Evolutionary conservation across 768 basidiomycete genomes (phyloP).

Genomic region (Rhodotorula toruloides): DNA sequence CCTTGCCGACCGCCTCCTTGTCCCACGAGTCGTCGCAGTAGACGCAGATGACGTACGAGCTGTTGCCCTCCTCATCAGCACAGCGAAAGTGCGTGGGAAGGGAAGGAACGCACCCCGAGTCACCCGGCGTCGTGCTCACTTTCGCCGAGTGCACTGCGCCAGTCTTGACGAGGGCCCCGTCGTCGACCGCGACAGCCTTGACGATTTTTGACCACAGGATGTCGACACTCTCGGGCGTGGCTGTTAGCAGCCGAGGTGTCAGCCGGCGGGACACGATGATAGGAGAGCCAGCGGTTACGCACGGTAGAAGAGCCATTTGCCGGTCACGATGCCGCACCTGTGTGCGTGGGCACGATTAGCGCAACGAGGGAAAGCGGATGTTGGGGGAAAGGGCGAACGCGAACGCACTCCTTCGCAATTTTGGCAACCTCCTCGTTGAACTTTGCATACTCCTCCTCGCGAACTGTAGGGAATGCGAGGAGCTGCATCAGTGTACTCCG

Average conservation of each 20-base stretch:
- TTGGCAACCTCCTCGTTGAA: constrained; percentile 21
- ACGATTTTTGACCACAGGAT: constrained; percentile 30
- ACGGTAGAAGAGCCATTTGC: constrained; percentile 38
- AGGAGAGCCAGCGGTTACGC: background rate
- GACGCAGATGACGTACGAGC: constrained; percentile 31
- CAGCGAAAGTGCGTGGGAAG: too few relatives aligned
- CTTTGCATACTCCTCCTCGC: constrained; percentile 5
- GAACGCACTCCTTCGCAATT: constrained; percentile 25
- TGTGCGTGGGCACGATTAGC: too few relatives aligned
- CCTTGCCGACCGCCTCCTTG: constrained; percentile 18
- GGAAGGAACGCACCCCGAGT: background rate
- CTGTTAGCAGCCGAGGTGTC: too few relatives aligned
- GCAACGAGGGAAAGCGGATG: too few relatives aligned
- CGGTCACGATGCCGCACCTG: constrained; percentile 14
- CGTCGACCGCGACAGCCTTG: constrained; percentile 22
- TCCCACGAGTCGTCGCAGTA: constrained; percentile 39
- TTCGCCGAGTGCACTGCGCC: constrained; percentile 30
- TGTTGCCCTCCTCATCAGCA: background rate
- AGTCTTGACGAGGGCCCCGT: constrained; percentile 26
- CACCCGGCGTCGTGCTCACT: constrained; percentile 14
- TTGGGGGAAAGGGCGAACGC: too few relatives aligned
- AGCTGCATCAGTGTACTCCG: background rate
- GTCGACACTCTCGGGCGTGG: constrained; percentile 20
- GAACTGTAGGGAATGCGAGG: constrained; percentile 4
- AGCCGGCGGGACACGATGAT: too few relatives aligned